These are phyloP conservation scores for Schizosaccharomyces cryophilus DNA, from an alignment of 805 yeast species.

Conservation along the genomic window DNA sequence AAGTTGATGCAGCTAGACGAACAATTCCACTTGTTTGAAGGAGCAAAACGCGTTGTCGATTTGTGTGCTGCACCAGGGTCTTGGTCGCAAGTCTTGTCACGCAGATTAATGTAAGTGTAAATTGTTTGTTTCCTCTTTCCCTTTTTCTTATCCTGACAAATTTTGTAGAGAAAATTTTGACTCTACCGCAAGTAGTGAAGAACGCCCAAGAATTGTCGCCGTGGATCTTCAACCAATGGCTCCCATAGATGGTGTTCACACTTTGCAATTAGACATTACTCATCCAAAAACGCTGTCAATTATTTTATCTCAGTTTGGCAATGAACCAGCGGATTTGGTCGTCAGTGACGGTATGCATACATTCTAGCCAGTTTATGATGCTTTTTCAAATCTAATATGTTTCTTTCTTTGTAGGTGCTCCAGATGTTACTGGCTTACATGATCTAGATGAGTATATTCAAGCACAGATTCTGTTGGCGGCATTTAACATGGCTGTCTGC, in stretches of 20 bases:
- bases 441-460: slow-evolving; percentile 93
- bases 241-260: slow-evolving; percentile 74
- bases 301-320: slow-evolving; percentile 63
- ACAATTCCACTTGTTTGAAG: slow-evolving; percentile 56
- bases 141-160: neutral
- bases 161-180: neutral
- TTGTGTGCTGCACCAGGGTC: slow-evolving; percentile 97
- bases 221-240: slow-evolving; percentile 96
- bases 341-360: slow-evolving; percentile 25
- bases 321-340: slow-evolving; percentile 82
- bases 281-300: slow-evolving; percentile 68
- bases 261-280: slow-evolving; percentile 89
- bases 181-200: slow-evolving; percentile 8
- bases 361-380: neutral
- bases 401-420: slow-evolving; percentile 58
- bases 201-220: slow-evolving; percentile 54
- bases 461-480: slow-evolving; percentile 78
- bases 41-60: slow-evolving; percentile 68
- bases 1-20: slow-evolving; percentile 76
- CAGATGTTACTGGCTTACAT: slow-evolving; percentile 93
- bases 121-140: neutral
- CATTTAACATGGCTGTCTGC: slow-evolving; percentile 76
- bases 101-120: slow-evolving; percentile 24
- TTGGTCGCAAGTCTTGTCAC: slow-evolving; percentile 85
- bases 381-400: too few relatives aligned